A percentile compares a stretch with the other conserved stretches of the same genome.
phyloP scores from a whole-genome alignment of 192 early-diverging fungal species.

The Lunasporangiospora selenospora region DNA sequence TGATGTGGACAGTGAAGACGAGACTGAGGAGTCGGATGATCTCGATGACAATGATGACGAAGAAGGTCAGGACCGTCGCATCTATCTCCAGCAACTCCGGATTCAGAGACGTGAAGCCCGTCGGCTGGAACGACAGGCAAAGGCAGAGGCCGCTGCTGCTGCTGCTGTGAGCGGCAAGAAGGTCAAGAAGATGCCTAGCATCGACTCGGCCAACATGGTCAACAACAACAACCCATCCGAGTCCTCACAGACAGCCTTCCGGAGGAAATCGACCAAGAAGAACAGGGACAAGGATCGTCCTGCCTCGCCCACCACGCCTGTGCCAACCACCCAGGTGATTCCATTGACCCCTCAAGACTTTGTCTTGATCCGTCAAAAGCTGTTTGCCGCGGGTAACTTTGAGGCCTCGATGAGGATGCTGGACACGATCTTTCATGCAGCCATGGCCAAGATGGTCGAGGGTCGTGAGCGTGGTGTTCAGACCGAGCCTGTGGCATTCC shows the following conservation, averaged over 20 bases:
- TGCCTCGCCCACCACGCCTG: constrained; percentile 37
- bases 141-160: constrained; percentile 1
- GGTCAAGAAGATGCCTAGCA: constrained; percentile 3
- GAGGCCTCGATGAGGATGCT: constrained; percentile 47
- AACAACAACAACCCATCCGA: no score
- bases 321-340: constrained; percentile 40
- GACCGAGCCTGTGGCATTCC: constrained; percentile 24
- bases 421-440: constrained; percentile 46
- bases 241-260: background rate
- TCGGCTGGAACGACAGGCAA: constrained; percentile 40
- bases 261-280: constrained; percentile 34
- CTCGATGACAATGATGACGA: constrained; percentile 45
- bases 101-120: constrained; percentile 30
- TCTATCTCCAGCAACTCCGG: constrained; percentile 41
- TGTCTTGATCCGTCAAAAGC: constrained; percentile 45
- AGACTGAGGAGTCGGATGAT: constrained; percentile 40
- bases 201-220: background rate
- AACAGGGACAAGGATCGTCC: constrained; percentile 27
- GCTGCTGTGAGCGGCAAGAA: background rate
- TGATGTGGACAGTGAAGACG: constrained; percentile 34
- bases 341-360: constrained; percentile 34
- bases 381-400: constrained; percentile 47
- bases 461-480: constrained; percentile 45
- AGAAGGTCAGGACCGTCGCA: constrained; percentile 45
- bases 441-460: constrained; percentile 50